Conservation (phyloP, 495 filamentous ascomycete genomes). For the Sordaria brevicollis region DNA sequence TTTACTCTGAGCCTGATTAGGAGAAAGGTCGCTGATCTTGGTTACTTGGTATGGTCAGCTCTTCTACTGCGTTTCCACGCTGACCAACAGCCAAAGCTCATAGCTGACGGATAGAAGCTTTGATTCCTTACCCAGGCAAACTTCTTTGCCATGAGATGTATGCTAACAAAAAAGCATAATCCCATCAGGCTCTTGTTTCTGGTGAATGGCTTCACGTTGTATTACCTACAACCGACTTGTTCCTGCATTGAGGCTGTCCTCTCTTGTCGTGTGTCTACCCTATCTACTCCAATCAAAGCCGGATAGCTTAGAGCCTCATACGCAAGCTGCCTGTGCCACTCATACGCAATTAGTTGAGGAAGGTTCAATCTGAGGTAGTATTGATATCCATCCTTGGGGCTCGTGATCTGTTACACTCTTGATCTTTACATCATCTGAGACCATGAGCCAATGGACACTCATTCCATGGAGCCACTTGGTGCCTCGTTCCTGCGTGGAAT, state of each 20-base stretch:
- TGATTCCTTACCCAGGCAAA: background rate
- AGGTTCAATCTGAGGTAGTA: background rate
- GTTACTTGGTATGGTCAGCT: background rate
- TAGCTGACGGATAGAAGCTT: background rate
- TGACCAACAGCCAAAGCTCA: background rate
- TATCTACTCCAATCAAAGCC: background rate
- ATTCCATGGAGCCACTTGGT: background rate
- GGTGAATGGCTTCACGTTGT: background rate
- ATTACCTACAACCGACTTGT: background rate
- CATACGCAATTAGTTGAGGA: background rate
- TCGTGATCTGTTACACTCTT: background rate
- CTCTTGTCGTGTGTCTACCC: background rate
- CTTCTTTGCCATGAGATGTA: background rate
- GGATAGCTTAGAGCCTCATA: background rate
- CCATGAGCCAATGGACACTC: background rate
- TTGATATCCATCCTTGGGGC: background rate
- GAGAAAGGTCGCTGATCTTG: background rate
- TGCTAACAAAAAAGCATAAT: background rate
- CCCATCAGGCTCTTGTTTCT: background rate
- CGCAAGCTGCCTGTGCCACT: background rate
- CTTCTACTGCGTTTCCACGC: background rate
- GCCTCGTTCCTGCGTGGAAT: background rate
- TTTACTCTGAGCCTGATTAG: background rate
- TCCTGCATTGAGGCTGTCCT: background rate
- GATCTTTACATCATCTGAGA: background rate